Evolutionary conservation across 345 rosid species (phyloP).

Genomic region (Diplotaxis tenuifolia): DNA sequence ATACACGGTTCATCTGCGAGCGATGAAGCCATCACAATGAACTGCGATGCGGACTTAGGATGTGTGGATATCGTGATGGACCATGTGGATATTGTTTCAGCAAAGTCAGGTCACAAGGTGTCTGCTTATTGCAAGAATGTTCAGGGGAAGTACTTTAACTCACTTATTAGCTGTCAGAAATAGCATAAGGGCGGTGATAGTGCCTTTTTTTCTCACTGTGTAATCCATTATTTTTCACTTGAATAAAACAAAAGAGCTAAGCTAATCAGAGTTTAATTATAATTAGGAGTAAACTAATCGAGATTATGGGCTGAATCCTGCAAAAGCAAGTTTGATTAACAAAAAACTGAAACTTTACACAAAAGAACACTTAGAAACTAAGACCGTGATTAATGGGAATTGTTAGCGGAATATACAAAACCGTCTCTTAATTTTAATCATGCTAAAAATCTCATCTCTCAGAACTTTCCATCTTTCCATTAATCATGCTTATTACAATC

Average conservation of each 20-base stretch:
- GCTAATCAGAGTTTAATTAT: neutral
- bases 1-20: conserved; percentile 39
- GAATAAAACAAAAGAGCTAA: no score
- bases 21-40: conserved; percentile 31
- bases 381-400: no score
- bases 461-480: no score
- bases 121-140: conserved; percentile 37
- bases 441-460: no score
- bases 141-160: conserved; percentile 9
- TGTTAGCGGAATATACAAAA: no score
- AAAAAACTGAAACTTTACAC: neutral
- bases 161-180: neutral
- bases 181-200: neutral
- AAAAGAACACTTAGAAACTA: neutral
- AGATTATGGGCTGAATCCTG: neutral
- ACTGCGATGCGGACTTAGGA: conserved; percentile 34
- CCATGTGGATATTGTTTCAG: conserved; percentile 28
- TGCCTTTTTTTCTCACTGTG: neutral
- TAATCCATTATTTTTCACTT: neutral
- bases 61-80: conserved; percentile 38
- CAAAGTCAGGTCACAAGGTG: conserved; percentile 9
- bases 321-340: neutral
- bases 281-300: neutral
- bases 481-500: no score
- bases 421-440: no score